These are phyloP conservation scores for Dactylorhiza incarnata DNA, from an alignment of 106 monocot species.

Conservation along the genomic window DNA sequence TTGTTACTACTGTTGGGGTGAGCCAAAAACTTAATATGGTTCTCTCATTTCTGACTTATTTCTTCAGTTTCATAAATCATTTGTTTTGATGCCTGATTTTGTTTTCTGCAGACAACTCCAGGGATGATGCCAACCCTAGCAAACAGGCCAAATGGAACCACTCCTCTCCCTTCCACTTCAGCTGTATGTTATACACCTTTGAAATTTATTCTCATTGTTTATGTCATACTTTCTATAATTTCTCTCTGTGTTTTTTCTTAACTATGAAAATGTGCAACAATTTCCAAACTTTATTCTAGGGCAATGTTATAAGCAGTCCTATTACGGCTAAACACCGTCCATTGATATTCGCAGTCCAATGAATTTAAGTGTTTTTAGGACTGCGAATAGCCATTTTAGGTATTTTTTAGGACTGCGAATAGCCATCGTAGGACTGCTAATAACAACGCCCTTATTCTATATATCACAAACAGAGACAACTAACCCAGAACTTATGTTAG, in stretches of 20 bases:
- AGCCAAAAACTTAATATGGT: background rate
- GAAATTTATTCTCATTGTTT: background rate
- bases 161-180: slow-evolving; percentile 21
- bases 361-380: too few species aligned
- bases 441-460: too few species aligned
- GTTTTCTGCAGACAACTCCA: slow-evolving; percentile 17
- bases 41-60: background rate
- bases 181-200: slow-evolving; percentile 22
- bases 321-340: too few species aligned
- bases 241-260: background rate
- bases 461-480: too few species aligned
- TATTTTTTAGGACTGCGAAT: too few species aligned
- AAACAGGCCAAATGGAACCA: slow-evolving; percentile 33
- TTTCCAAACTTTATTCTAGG: too few species aligned
- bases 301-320: too few species aligned
- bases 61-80: background rate
- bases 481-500: too few species aligned
- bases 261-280: background rate
- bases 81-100: background rate
- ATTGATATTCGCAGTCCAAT: too few species aligned
- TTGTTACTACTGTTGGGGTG: slow-evolving; percentile 51
- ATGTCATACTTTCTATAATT: background rate
- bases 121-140: slow-evolving; percentile 22
- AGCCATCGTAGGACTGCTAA: too few species aligned
- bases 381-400: too few species aligned